Evolutionary conservation across 2,329 filamentous ascomycete species (phyloP), one percentile per base, ranked within the genome.

Genomic region (Aspergillus sp.): DNA sequence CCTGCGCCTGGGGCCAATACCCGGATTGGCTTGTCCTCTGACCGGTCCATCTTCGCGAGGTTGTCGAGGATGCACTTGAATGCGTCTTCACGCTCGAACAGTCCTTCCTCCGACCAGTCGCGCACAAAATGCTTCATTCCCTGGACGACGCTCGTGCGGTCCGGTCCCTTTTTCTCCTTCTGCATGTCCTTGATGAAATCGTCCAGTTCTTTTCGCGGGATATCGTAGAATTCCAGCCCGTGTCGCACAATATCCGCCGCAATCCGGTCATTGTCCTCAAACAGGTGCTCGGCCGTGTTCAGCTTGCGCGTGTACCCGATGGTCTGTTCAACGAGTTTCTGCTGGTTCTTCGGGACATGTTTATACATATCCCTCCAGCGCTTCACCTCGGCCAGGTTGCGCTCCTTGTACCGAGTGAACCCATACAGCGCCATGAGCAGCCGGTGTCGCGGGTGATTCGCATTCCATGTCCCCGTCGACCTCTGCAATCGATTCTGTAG

Each of bases 221-320:
- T 69, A 0, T 67, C 68, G 63, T 85, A 85, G 57, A 79, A 84
- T 0, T 67, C 53, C 25, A 84, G 68, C 0, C 79, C 81, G 15
- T 73, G 58, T 0, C 74, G 57, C 1, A 83, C 76, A 31, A 85
- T 82, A 9, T 68, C 69, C 33, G 78, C 68, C 35, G 80, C 82
- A 2, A 85, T 59, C 0, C 68, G 58, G 9, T 79, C 77, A 62
- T 85, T 85, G 5, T 67, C 60, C 2, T 67, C 67, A 14, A 84
- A 71, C 6, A 81, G 71, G 21, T 73, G 58, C 11, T 82, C 77
- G 9, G 79, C 70, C 1, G 70, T 70, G 14, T 74, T 68, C 17
- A 85, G 77, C 61, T 83, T 85, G 57, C 83, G 80, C 2, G 81
- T 81, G 64, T 86, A 88, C 47, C 83, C 76, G 41, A 87, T 68